Evolutionary conservation across 2,329 filamentous ascomycete genomes (phyloP).

Genomic region (Onygenales sp.): DNA sequence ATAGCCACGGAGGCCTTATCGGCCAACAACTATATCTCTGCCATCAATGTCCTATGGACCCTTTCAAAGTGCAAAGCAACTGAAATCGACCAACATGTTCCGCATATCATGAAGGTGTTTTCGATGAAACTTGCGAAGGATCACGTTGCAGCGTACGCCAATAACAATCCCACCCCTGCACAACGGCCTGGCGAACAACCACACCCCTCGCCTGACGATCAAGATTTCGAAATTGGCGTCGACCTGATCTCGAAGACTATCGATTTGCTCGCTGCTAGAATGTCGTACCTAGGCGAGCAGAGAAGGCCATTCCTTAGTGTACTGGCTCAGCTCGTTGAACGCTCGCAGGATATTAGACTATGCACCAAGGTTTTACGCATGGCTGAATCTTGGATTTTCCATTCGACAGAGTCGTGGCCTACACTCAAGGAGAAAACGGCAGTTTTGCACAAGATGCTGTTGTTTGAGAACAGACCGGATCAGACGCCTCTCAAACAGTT

Average conservation of each 20-base stretch:
- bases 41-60: slow-evolving; percentile 89
- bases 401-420: slow-evolving; percentile 87
- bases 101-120: slow-evolving; percentile 82
- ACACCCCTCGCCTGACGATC: slow-evolving; percentile 44
- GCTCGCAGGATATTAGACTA: slow-evolving; percentile 75
- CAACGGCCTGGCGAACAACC: slow-evolving; percentile 6
- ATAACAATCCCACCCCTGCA: not conserved
- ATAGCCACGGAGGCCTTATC: slow-evolving; percentile 82
- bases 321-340: slow-evolving; percentile 87
- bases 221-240: slow-evolving; percentile 81
- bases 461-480: slow-evolving; percentile 80
- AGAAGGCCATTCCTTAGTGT: slow-evolving; percentile 90
- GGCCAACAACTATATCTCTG: slow-evolving; percentile 70
- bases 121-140: slow-evolving; percentile 88
- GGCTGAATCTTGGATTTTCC: slow-evolving; percentile 94
- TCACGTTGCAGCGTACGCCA: slow-evolving; percentile 67
- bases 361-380: slow-evolving; percentile 90
- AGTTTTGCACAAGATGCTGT: slow-evolving; percentile 97
- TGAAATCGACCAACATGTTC: slow-evolving; percentile 82
- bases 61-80: slow-evolving; percentile 74
- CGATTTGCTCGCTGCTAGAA: slow-evolving; percentile 80
- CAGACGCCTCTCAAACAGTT: slow-evolving; percentile 84
- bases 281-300: slow-evolving; percentile 86
- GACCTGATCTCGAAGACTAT: slow-evolving; percentile 91
- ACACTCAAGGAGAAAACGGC: slow-evolving; percentile 98